phyloP scores from a whole-genome alignment of 2,329 filamentous ascomycete genomes.

The Trichoderma guizhouense region DNA sequence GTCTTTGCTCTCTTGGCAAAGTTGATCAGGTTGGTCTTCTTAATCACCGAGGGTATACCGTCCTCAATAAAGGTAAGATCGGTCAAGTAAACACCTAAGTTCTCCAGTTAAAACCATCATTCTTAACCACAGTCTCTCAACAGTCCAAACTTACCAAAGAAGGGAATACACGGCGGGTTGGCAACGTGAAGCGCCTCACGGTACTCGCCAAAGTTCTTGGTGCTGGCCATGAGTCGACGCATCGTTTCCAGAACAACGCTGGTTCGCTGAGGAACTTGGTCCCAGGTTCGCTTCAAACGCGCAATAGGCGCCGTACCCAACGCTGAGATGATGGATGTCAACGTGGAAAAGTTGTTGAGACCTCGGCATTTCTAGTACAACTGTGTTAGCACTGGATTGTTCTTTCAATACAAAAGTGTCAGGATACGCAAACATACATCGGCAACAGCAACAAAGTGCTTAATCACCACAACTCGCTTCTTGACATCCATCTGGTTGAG shows the following conservation, averaged over 20 bases:
- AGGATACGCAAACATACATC: constrained; percentile 63
- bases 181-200: constrained; percentile 87
- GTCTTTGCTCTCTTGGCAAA: constrained; percentile 98
- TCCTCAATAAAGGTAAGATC: constrained; percentile 99
- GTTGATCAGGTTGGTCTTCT: constrained; percentile 95
- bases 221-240: constrained; percentile 92
- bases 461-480: constrained; percentile 94
- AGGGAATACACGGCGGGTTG: constrained; percentile 95
- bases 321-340: constrained; percentile 97
- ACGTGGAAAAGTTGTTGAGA: constrained; percentile 94
- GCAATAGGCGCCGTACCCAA: constrained; percentile 93
- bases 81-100: constrained; percentile 86
- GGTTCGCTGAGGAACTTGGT: constrained; percentile 83
- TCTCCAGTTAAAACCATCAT: neutral
- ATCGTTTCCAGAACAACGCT: constrained; percentile 79
- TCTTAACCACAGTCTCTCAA: too few species aligned
- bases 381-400: constrained; percentile 19
- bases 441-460: constrained; percentile 94
- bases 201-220: constrained; percentile 97
- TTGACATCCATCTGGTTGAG: constrained; percentile 90
- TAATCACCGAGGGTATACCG: constrained; percentile 92
- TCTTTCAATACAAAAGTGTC: neutral
- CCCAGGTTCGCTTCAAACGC: constrained; percentile 89
- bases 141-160: constrained; percentile 66
- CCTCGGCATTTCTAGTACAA: constrained; percentile 75